These are phyloP conservation scores for Diaporthe amygdali DNA, from an alignment of 2,329 filamentous ascomycete species.

Conservation along the genomic window DNA sequence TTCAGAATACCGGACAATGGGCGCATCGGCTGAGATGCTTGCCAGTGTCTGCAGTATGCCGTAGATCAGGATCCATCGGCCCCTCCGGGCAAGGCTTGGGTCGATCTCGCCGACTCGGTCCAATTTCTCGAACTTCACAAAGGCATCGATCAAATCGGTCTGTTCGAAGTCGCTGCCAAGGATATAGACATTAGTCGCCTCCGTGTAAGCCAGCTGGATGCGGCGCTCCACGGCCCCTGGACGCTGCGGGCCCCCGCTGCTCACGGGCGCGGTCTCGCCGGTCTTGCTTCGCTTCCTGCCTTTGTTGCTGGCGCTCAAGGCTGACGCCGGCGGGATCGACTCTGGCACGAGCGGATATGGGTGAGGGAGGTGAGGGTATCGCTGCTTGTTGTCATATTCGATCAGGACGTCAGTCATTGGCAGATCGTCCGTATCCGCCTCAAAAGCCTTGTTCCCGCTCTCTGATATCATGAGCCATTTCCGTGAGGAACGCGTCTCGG, in stretches of 20 bases:
- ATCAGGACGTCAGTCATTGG: constrained; percentile 71
- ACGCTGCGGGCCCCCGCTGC: constrained; percentile 25
- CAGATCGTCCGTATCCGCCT: constrained; percentile 57
- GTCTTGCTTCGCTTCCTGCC: constrained; percentile 38
- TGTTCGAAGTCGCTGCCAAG: constrained; percentile 58
- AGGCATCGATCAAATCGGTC: constrained; percentile 61
- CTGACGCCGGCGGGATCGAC: constrained; percentile 42
- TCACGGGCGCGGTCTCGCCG: constrained; percentile 28
- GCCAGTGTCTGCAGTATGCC: constrained; percentile 65
- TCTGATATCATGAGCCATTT: constrained; percentile 68
- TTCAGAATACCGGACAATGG: constrained; percentile 55
- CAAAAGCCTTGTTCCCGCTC: constrained; percentile 50
- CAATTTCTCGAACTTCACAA: constrained; percentile 60
- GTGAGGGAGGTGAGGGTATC: constrained; percentile 70
- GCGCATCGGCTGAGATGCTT: constrained; percentile 62
- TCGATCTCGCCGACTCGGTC: constrained; percentile 57
- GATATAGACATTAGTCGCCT: constrained; percentile 64
- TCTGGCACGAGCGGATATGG: constrained; percentile 70
- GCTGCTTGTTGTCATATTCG: constrained; percentile 66
- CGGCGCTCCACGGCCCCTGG: constrained; percentile 48
- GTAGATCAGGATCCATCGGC: constrained; percentile 67
- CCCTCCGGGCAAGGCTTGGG: constrained; percentile 59
- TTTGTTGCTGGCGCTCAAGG: not conserved
- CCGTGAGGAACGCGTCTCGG: constrained; percentile 63
- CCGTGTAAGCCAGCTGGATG: constrained; percentile 62